Evolutionary conservation across 441 rosid genomes (phyloP).

Genomic region (Brassica hybrid): DNA sequence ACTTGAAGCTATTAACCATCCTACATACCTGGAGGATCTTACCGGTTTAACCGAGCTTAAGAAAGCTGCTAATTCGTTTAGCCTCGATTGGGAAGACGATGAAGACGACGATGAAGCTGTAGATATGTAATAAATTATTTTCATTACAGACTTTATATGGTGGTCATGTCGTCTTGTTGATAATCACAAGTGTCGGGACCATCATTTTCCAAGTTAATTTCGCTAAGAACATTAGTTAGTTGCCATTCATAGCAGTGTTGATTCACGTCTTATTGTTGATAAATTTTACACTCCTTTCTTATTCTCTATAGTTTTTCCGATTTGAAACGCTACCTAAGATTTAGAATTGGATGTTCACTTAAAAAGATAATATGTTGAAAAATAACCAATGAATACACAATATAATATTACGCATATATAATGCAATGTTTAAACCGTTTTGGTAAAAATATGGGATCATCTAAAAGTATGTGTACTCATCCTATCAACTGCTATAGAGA

Average conservation of each 20-base stretch:
- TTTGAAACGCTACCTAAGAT: not conserved
- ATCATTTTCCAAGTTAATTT: not conserved
- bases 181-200: not conserved
- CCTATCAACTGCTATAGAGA: not conserved
- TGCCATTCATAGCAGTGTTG: not conserved
- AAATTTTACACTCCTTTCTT: not conserved
- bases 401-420: not conserved
- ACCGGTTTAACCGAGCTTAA: constrained; percentile 89
- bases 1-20: constrained; percentile 86
- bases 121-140: constrained; percentile 17
- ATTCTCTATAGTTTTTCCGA: not conserved
- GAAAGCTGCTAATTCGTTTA: constrained; percentile 69
- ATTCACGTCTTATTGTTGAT: not conserved
- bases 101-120: constrained; percentile 37
- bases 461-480: not conserved
- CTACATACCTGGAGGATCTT: constrained; percentile 93
- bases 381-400: not conserved
- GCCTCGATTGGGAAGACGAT: constrained; percentile 81
- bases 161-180: constrained; percentile 20
- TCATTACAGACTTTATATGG: not conserved
- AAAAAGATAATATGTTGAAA: not conserved
- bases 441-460: not conserved
- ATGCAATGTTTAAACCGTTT: not conserved
- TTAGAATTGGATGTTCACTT: not conserved
- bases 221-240: not conserved